phyloP scores from a whole-genome alignment of 2,329 filamentous ascomycete genomes.

The Sporothrix pallida region DNA sequence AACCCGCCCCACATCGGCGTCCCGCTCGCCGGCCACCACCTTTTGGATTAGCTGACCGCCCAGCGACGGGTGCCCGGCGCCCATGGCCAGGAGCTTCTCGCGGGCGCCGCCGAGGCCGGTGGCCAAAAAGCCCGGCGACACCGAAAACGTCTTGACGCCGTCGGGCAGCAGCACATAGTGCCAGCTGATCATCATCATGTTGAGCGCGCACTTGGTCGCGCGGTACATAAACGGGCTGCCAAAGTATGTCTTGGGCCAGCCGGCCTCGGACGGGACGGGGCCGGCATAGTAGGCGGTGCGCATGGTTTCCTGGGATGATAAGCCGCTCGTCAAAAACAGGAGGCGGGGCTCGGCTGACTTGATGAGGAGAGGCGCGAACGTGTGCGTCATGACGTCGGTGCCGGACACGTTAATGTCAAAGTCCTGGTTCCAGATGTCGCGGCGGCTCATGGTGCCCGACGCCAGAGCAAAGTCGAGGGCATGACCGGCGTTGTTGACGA shows the following conservation, averaged over 20 bases:
- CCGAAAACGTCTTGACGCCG: constrained; percentile 56
- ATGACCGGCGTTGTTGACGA: constrained; percentile 45
- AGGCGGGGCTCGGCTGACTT: constrained; percentile 51
- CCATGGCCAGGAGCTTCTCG: constrained; percentile 36
- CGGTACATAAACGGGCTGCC: constrained; percentile 13
- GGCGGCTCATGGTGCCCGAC: constrained; percentile 40
- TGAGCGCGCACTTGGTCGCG: constrained; percentile 49
- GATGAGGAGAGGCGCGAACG: constrained; percentile 54
- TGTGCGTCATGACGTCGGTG: constrained; percentile 50
- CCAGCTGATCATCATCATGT: constrained; percentile 57
- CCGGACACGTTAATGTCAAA: constrained; percentile 60
- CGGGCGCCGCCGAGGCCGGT: constrained; percentile 50
- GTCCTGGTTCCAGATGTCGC: constrained; percentile 53
- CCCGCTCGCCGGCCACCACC: constrained; percentile 50
- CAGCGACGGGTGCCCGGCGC: constrained; percentile 37
- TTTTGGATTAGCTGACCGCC: constrained; percentile 46
- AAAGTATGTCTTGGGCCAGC: constrained; percentile 49
- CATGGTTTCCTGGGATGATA: constrained; percentile 46
- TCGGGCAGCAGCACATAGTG: constrained; percentile 51
- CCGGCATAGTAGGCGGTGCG: constrained; percentile 17
- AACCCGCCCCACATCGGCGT: constrained; percentile 39
- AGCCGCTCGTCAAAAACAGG: constrained; percentile 56
- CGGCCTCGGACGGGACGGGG: constrained; percentile 38
- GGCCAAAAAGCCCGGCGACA: constrained; percentile 57
- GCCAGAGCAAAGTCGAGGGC: background rate